Percentiles rank a stretch among this genome's conserved stretches.
phyloP scores from a whole-genome alignment of 2,329 filamentous ascomycete species.

The Talaromyces verruculosus region DNA sequence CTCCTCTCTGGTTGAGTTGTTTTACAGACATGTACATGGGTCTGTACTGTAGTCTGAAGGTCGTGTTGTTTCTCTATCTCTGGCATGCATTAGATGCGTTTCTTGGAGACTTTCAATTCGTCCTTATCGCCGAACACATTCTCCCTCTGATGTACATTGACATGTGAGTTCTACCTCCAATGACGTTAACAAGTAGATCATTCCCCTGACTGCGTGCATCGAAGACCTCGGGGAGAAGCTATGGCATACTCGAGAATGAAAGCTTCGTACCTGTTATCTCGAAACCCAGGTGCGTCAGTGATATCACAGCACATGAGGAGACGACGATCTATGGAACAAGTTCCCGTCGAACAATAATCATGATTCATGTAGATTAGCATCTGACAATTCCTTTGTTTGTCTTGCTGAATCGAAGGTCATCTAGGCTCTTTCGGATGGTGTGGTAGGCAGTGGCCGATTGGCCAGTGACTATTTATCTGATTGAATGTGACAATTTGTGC shows the following conservation, averaged over 20 bases:
- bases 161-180: neutral
- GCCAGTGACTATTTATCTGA: neutral
- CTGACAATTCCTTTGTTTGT: neutral
- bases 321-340: conserved; percentile 3
- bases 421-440: neutral
- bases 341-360: neutral
- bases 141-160: neutral
- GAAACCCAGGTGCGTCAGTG: neutral
- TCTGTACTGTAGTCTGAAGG: neutral
- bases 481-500: neutral
- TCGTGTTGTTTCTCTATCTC: neutral
- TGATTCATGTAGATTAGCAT: neutral
- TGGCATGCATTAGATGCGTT: neutral
- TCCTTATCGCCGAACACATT: neutral
- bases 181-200: conserved; percentile 11
- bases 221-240: neutral
- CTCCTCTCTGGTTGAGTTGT: neutral
- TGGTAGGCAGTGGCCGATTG: neutral
- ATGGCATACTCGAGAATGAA: neutral
- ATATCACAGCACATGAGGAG: conserved; percentile 11
- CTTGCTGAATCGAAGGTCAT: neutral
- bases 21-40: neutral
- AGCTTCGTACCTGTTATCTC: neutral
- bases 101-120: conserved; percentile 5
- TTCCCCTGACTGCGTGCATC: neutral